These are phyloP conservation scores for Debaryomyces robertsiae DNA, from an alignment of 1,139 yeast species.

Conservation along the genomic window DNA sequence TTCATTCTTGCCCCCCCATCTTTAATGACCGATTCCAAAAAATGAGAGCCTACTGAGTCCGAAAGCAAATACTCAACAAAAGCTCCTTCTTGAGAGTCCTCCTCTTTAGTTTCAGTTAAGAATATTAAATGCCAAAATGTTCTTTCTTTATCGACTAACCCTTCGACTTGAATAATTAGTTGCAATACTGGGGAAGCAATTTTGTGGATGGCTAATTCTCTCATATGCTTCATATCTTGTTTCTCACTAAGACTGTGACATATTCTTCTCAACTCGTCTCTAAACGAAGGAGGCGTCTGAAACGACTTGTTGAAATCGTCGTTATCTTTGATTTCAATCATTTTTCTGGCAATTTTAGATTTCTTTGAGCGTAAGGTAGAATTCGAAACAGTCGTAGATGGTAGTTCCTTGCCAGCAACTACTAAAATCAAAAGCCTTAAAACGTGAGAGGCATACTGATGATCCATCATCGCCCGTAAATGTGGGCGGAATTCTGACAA, in stretches of 20 bases:
- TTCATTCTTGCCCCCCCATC: conserved; percentile 64
- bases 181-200: conserved; percentile 89
- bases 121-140: conserved; percentile 63
- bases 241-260: conserved; percentile 40
- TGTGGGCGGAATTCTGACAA: conserved; percentile 67
- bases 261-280: conserved; percentile 54
- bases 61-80: conserved; percentile 83
- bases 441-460: conserved; percentile 88
- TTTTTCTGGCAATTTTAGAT: conserved; percentile 87
- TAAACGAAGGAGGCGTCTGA: conserved; percentile 75
- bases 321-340: conserved; percentile 84
- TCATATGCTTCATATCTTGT: conserved; percentile 50
- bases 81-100: conserved; percentile 69
- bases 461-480: conserved; percentile 59
- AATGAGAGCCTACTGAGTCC: conserved; percentile 90
- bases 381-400: conserved; percentile 72
- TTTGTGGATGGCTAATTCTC: conserved; percentile 77
- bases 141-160: conserved; percentile 71
- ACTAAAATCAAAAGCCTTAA: conserved; percentile 71
- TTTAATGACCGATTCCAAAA: conserved; percentile 70
- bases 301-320: conserved; percentile 66
- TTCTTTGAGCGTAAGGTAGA: conserved; percentile 82
- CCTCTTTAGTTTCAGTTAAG: conserved; percentile 45
- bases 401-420: conserved; percentile 75
- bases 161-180: conserved; percentile 78